Evolutionary conservation across 768 basidiomycete species (phyloP), one percentile per base, ranked within the genome.

Genomic region (Lanmaoa pseudosensibilis): DNA sequence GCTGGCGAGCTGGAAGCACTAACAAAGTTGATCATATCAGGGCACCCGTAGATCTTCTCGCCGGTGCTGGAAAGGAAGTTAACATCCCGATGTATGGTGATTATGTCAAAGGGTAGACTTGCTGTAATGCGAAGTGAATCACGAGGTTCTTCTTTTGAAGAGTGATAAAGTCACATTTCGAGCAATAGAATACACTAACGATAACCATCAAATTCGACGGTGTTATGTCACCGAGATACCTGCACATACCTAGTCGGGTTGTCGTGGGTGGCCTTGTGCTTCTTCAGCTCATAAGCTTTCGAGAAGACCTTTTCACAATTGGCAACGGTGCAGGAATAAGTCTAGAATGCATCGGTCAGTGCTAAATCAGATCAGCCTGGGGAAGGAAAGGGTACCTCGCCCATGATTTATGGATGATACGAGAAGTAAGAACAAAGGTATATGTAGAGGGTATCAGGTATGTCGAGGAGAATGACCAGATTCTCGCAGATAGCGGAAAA

Each of bases 81-180:
- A 45, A n/a, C 18, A 45, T 40, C 16, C 19, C 23, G 9, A 4
- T 15, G 5, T 2, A 9, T 3, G 2, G 7, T 11, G 21, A 21
- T 15, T n/a, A 39, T 0, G 16, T 9, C 12, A 23, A 38, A 10
- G 10, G 19, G 21, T 30, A 12, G 12, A 49, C 65, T 25, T 40
- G 63, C 69, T 70, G 69, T 43, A 18, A 55, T 5, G 55, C 48
- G 3, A 52, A 13, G 47, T 71, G 71, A 8, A 72, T 59, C 1
- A 3, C 11, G 0, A 70, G 59, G 30, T 49, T 60, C 53, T 51
- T 70, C 55, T 65, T 72, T 19, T 49, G 48, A 8, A 61, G 44
- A 15, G 62, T 62, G 19, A 55, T 56, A 32, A 66, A 70, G 0
- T 46, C 40, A 25, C 69, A 70, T 11, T n/a, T 0, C 3, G 62